Percentiles rank a stretch among this genome's conserved stretches.
Conservation (phyloP, 306 rosid species). For the Sphenostylis stenocarpa region DNA sequence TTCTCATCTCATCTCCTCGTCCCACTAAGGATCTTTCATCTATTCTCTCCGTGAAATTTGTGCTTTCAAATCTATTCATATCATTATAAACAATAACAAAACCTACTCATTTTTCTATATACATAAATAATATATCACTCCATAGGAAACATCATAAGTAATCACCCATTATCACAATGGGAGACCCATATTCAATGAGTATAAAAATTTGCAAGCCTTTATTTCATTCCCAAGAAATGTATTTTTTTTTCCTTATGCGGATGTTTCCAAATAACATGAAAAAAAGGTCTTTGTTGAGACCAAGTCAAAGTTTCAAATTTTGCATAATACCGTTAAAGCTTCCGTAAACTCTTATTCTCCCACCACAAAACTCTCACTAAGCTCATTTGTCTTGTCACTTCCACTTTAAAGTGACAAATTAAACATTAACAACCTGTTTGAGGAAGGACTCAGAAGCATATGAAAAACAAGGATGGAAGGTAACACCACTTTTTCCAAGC, state of each 20-base stretch:
- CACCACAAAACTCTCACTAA: slow-evolving; percentile 28
- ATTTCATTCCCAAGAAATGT: not conserved
- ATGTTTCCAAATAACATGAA: not conserved
- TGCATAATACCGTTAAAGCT: slow-evolving; percentile 12
- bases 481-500: slow-evolving; percentile 28
- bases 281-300: not conserved
- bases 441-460: slow-evolving; percentile 27
- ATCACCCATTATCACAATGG: not conserved
- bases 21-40: too few relatives aligned
- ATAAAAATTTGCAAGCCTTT: not conserved
- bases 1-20: too few relatives aligned
- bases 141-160: too few relatives aligned
- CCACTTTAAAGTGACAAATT: slow-evolving; percentile 33
- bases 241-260: not conserved
- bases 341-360: slow-evolving; percentile 32
- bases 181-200: not conserved
- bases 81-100: too few relatives aligned
- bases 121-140: too few relatives aligned
- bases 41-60: too few relatives aligned
- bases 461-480: slow-evolving; percentile 22
- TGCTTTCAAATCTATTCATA: too few relatives aligned
- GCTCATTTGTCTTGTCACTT: slow-evolving; percentile 27
- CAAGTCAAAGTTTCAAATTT: slow-evolving; percentile 6
- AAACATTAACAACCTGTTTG: slow-evolving; percentile 16
- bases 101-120: too few relatives aligned